Evolutionary conservation across 345 rosid species (phyloP).

Genomic region (Dimocarpus longan): DNA sequence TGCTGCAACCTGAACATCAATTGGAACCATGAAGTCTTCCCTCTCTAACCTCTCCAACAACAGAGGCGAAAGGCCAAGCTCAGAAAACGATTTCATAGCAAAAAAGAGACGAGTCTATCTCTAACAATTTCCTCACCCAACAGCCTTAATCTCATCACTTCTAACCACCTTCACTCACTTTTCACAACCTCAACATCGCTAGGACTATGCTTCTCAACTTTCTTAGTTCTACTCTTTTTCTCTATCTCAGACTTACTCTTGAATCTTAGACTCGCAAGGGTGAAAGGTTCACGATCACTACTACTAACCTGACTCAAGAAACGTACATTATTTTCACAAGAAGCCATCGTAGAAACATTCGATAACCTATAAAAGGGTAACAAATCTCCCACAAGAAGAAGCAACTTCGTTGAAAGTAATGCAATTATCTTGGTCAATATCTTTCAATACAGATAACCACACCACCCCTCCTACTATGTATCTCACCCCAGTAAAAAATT

Average conservation of each 20-base stretch:
- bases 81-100: slow-evolving; percentile 77
- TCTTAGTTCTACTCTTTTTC: slow-evolving; percentile 24
- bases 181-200: slow-evolving; percentile 27
- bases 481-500: background rate
- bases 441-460: background rate
- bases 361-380: slow-evolving; percentile 45
- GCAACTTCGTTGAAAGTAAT: slow-evolving; percentile 61
- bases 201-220: slow-evolving; percentile 31
- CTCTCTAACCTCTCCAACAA: slow-evolving; percentile 66
- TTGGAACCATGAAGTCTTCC: slow-evolving; percentile 71
- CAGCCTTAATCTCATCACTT: slow-evolving; percentile 39
- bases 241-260: slow-evolving; percentile 36
- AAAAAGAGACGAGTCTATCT: slow-evolving; percentile 51
- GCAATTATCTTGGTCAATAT: slow-evolving; percentile 44
- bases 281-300: slow-evolving; percentile 51
- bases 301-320: slow-evolving; percentile 41
- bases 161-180: slow-evolving; percentile 16
- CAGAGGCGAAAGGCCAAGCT: slow-evolving; percentile 75
- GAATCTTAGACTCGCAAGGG: slow-evolving; percentile 65
- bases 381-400: slow-evolving; percentile 42
- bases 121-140: slow-evolving; percentile 29
- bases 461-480: background rate
- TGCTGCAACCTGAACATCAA: slow-evolving; percentile 87
- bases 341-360: slow-evolving; percentile 41
- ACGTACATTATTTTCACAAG: slow-evolving; percentile 39